phyloP scores from a whole-genome alignment of 768 basidiomycete genomes.

The Dentipellis fragilis region DNA sequence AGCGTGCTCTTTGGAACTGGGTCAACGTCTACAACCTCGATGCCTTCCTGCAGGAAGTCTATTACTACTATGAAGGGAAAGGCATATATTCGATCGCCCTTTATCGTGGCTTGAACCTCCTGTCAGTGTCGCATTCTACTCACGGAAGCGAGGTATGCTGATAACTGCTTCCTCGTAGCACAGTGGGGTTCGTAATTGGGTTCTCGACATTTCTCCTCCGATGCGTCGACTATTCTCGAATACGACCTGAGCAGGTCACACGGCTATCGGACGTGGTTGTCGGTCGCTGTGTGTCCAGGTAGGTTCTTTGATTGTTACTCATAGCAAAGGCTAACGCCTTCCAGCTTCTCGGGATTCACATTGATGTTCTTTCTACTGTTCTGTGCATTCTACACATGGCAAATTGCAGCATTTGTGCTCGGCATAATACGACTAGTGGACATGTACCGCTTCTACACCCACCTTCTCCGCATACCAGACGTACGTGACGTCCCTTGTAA shows the following conservation, averaged over 20 bases:
- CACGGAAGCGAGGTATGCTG: conserved; percentile 1
- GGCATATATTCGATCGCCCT: conserved; percentile 94
- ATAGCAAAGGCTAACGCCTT: background rate
- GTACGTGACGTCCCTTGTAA: conserved; percentile 32
- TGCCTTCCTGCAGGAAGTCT: conserved; percentile 89
- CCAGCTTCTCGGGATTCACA: conserved; percentile 77
- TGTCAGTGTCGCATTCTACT: conserved; percentile 48
- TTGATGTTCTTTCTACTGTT: conserved; percentile 79
- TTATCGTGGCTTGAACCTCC: conserved; percentile 81
- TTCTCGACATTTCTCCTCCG: conserved; percentile 95
- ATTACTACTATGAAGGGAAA: conserved; percentile 93
- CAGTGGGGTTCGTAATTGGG: conserved; percentile 94
- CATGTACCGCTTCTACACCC: conserved; percentile 94
- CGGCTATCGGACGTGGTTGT: conserved; percentile 78
- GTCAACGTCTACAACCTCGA: conserved; percentile 98
- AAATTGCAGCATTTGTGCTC: conserved; percentile 69
- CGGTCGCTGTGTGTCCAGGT: conserved; percentile 78
- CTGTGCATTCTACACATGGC: conserved; percentile 82
- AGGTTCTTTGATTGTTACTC: conserved; percentile 16
- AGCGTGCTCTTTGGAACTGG: conserved; percentile 97
- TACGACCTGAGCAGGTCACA: conserved; percentile 56
- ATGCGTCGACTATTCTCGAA: conserved; percentile 85
- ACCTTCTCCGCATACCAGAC: conserved; percentile 90
- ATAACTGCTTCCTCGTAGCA: conserved; percentile 41
- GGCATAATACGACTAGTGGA: conserved; percentile 74